Evolutionary conservation across 257 asterid species (phyloP), one percentile per base, ranked within the genome.

Genomic region (Scutellaria minor): DNA sequence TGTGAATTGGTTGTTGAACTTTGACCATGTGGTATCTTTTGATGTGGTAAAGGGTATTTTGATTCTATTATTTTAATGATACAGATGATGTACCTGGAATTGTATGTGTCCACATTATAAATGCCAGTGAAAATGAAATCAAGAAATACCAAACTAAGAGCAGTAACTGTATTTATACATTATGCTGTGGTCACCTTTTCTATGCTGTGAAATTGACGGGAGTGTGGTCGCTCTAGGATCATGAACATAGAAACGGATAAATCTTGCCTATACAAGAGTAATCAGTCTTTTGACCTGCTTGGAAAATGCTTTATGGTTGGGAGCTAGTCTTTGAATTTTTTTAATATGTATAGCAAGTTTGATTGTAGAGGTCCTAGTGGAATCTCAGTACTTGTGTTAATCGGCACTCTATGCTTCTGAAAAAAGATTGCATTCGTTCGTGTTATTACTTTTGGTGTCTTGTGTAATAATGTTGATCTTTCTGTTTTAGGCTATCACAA

Each of bases 401-500:
- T 9, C 9, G 31, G 35, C 31, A 10, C 5, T 41, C 14, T n/a
- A 15, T 3, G 11, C 15, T 51, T 50, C 55, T 12, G 12, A 6
- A 50, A 18, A 48, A 44, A 10, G 48, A 44, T 44, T 44, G 11
- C 12, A 44, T 44, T 44, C 4, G 5, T 44, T 44, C 37, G 3
- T 8, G 9, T 44, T 1, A 24, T 0, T 47, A 62, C n/a, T 45
- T 64, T 5, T 46, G 47, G 55, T 40, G 41, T 54, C 44, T 6
- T 12, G 6, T 48, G 7, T 62, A 64, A 64, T 46, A 53, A 44
- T 8, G 14, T 63, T 27, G 52, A 53, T 60, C 15, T 31, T 53
- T 78, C 41, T 70, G 39, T 78, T 85, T 74, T 76, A 94, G 97
- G 93, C 89, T 61, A 86, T 87, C 47, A 94, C 99, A 3, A 81